Conservation (phyloP, 805 yeast genomes). For the Monosporozyma aerobia region DNA sequence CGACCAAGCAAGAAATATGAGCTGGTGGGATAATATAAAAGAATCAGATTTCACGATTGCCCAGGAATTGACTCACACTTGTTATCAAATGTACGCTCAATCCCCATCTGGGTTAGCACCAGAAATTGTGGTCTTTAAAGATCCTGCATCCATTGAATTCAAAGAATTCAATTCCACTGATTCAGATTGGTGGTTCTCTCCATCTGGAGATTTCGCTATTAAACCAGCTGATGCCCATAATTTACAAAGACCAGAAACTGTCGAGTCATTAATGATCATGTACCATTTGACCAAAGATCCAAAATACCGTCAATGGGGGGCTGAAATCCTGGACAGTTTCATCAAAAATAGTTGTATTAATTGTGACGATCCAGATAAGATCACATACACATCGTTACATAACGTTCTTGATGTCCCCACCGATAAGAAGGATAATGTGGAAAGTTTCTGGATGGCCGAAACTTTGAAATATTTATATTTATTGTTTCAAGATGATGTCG, state of each 20-base stretch:
- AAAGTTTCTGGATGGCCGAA: slow-evolving; percentile 90
- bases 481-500: slow-evolving; percentile 65
- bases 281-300: slow-evolving; percentile 74
- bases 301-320: slow-evolving; percentile 82
- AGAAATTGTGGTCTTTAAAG: slow-evolving; percentile 80
- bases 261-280: slow-evolving; percentile 73
- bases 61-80: slow-evolving; percentile 65
- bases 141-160: slow-evolving; percentile 26
- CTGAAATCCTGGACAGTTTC: slow-evolving; percentile 71
- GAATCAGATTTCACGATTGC: slow-evolving; percentile 63
- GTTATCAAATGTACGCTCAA: slow-evolving; percentile 76
- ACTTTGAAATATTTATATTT: slow-evolving; percentile 79
- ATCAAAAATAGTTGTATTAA: slow-evolving; percentile 46
- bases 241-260: slow-evolving; percentile 89
- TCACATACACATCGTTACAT: slow-evolving; percentile 51
- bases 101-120: slow-evolving; percentile 76
- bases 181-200: slow-evolving; percentile 26
- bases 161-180: slow-evolving; percentile 9
- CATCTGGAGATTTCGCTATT: slow-evolving; percentile 50
- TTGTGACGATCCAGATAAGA: slow-evolving; percentile 25
- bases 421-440: slow-evolving; percentile 59
- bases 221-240: slow-evolving; percentile 72
- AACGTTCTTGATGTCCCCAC: slow-evolving; percentile 57
- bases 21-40: slow-evolving; percentile 48
- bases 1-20: slow-evolving; percentile 44